A percentile compares a stretch with the other conserved stretches of the same genome.
phyloP scores from a whole-genome alignment of 208 protist genomes.

The Acanthamoeba royreba region DNA sequence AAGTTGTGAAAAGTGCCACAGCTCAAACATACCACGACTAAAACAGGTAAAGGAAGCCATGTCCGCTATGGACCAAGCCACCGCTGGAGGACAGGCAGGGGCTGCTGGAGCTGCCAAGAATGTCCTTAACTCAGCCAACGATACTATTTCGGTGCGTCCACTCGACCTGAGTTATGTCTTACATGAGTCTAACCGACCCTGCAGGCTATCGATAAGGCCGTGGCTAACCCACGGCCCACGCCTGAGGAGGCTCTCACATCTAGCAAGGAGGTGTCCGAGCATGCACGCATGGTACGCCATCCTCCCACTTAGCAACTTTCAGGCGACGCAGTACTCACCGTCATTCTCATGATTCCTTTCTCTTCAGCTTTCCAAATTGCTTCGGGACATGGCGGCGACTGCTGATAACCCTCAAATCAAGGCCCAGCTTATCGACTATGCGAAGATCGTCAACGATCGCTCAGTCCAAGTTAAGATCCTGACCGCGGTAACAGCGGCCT shows the following conservation, averaged over 20 bases:
- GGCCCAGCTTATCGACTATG: neutral
- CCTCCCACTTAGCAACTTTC: too few relatives aligned
- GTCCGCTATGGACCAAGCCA: neutral
- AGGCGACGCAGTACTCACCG: too few relatives aligned
- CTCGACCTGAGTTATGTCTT: too few relatives aligned
- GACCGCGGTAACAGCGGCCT: neutral
- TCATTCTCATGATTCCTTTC: too few relatives aligned
- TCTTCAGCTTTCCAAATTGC: neutral
- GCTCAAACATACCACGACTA: too few relatives aligned
- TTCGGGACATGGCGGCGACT: neutral
- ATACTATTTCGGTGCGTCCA: neutral
- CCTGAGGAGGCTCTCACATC: neutral
- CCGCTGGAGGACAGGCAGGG: too few relatives aligned
- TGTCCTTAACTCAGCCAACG: neutral
- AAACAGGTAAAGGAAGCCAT: neutral
- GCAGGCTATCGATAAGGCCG: neutral
- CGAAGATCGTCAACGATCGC: slow-evolving; percentile 1
- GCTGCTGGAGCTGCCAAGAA: neutral
- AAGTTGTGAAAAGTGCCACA: too few relatives aligned
- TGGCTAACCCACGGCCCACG: neutral
- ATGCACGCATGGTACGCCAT: neutral
- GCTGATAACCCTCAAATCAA: neutral
- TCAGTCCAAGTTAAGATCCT: neutral
- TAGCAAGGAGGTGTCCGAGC: neutral
- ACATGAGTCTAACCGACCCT: too few relatives aligned